Evolutionary conservation across 2,329 filamentous ascomycete genomes (phyloP).

Genomic region (Penicillium sp.): DNA sequence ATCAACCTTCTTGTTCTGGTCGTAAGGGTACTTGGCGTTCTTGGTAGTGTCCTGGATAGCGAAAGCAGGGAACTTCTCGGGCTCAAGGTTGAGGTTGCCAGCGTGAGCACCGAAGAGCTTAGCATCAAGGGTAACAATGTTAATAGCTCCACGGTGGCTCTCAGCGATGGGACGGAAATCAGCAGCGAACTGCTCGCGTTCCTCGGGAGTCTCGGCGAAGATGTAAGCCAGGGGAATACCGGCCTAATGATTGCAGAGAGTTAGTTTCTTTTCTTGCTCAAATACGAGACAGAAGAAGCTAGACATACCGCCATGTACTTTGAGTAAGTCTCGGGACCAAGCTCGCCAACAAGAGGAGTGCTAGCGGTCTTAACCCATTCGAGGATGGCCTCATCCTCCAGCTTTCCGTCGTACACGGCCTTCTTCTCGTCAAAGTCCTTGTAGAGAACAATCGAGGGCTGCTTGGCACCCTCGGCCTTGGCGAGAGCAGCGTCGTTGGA

Average conservation of each 20-base stretch:
- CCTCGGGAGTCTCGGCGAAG: constrained; percentile 88
- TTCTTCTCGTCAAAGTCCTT: constrained; percentile 98
- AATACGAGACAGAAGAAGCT: background rate
- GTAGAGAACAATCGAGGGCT: constrained; percentile 88
- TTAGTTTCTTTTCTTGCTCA: background rate
- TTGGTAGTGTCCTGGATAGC: constrained; percentile 94
- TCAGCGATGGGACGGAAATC: constrained; percentile 82
- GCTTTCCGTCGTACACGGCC: constrained; percentile 75
- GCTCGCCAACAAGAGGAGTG: constrained; percentile 89
- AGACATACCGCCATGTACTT: constrained; percentile 77
- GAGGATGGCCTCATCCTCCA: constrained; percentile 76
- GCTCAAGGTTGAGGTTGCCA: constrained; percentile 93
- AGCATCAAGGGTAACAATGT: constrained; percentile 97
- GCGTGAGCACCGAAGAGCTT: constrained; percentile 92
- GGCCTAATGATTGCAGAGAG: constrained; percentile 48
- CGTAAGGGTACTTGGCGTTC: constrained; percentile 96
- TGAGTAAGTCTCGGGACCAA: constrained; percentile 94
- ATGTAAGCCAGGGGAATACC: constrained; percentile 95
- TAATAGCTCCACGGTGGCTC: constrained; percentile 90
- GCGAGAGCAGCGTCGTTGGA: constrained; percentile 80
- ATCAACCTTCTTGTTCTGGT: constrained; percentile 77
- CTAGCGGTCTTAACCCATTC: constrained; percentile 80
- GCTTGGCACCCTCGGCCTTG: constrained; percentile 84
- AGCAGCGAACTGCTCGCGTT: constrained; percentile 75
- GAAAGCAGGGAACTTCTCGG: constrained; percentile 93